A percentile compares a stretch with the other conserved stretches of the same genome.
Conservation (phyloP, 2,329 filamentous ascomycete species). For the Grosmannia huntii region DNA sequence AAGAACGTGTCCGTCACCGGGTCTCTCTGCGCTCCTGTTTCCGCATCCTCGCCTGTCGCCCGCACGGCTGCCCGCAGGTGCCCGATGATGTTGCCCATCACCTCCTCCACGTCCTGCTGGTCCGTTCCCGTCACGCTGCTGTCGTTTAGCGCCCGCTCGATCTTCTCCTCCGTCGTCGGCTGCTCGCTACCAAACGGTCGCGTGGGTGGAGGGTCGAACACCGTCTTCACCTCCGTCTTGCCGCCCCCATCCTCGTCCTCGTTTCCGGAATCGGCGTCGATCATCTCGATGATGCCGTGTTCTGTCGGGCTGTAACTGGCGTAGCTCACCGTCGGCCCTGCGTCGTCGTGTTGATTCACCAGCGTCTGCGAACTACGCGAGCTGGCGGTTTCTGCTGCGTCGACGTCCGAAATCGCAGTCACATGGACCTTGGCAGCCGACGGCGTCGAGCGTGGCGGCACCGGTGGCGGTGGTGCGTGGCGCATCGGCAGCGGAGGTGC, state of each 20-base stretch:
- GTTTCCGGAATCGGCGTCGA: not conserved
- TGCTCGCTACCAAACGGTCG: slow-evolving; percentile 12
- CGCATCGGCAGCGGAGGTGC: slow-evolving; percentile 36
- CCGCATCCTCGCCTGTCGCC: slow-evolving; percentile 47
- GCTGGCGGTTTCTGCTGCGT: slow-evolving; percentile 29
- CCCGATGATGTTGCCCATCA: slow-evolving; percentile 84
- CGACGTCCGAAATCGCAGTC: slow-evolving; percentile 13
- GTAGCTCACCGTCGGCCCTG: slow-evolving; percentile 18
- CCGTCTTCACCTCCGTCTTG: slow-evolving; percentile 1
- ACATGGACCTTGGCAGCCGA: slow-evolving; percentile 13
- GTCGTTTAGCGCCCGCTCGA: slow-evolving; percentile 32
- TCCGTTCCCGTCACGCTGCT: slow-evolving; percentile 39
- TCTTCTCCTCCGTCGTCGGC: slow-evolving; percentile 30
- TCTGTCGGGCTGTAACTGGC: slow-evolving; percentile 3
- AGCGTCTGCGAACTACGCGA: slow-evolving; percentile 39
- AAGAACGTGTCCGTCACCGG: slow-evolving; percentile 60
- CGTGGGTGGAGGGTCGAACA: slow-evolving; percentile 10
- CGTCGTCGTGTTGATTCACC: slow-evolving; percentile 29
- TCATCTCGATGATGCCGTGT: not conserved
- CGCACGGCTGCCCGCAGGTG: slow-evolving; percentile 82
- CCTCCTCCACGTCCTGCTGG: slow-evolving; percentile 93
- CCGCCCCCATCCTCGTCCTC: not conserved
- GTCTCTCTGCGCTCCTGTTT: slow-evolving; percentile 65
- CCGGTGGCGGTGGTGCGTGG: slow-evolving; percentile 27
- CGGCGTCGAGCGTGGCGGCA: slow-evolving; percentile 12